Evolutionary conservation across 257 asterid species (phyloP), one percentile per base, ranked within the genome.

Genomic region (Penstemon barbatus): DNA sequence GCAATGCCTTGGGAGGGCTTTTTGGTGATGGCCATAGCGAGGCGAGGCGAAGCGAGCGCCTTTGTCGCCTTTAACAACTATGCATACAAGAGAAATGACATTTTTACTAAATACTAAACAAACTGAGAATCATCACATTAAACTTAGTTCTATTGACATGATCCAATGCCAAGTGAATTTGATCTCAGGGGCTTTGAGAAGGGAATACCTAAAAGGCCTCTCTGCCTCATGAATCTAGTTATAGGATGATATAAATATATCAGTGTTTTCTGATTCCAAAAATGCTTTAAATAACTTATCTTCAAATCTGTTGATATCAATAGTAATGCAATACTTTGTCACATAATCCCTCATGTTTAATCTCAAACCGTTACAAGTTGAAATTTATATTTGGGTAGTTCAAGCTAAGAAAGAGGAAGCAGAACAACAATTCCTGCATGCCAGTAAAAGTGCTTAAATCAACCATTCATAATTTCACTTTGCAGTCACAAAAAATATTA

Each of bases 321-420:
- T 25, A 25, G 33, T 25, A 25, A 25, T 25, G 33, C 33, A 25
- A 25, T 25, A 25, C 33, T 25, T 25, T 25, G 33, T 25, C 33
- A 2, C 33, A 25, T 25, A 25, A 25, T 25, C 33, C 33, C 33
- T 25, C 33, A 25, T 25, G 33, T 2, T 25, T 25, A 25, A 25
- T 38, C 38, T 25, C 66, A 48, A 48, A 57, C 36, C 11, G 44
- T 44, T 43, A 39, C 5, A 38, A 42, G 8, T 44, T 46, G 18
- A 56, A 69, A 46, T 19, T 18, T 3, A 53, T 57, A 11, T 40
- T 43, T 11, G 33, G 46, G 18, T 52, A 12, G 42, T 53, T 59
- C 15, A 45, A 33, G 46, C 61, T 46, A 64, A 57, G 43, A 72
- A 49, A 72, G 13, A 69, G 71, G 33, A 37, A 52, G 51, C 8